phyloP scores from a whole-genome alignment of 1,139 yeast genomes.

The Pichia inconspicua region DNA sequence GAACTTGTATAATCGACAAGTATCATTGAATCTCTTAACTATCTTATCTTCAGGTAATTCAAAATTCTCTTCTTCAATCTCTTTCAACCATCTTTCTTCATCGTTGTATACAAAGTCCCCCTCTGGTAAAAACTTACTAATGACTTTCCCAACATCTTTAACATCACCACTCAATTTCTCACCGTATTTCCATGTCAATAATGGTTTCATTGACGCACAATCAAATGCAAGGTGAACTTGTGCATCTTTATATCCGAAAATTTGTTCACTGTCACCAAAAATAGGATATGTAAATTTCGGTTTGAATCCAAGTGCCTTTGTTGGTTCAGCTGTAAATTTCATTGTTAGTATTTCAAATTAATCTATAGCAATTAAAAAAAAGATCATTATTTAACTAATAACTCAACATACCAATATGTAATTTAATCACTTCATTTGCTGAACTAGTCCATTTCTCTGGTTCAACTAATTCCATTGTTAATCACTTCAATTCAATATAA shows the following conservation, averaged over 20 bases:
- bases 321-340: slow-evolving; percentile 38
- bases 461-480: slow-evolving; percentile 7
- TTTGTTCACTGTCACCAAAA: slow-evolving; percentile 83
- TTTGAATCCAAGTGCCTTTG: slow-evolving; percentile 50
- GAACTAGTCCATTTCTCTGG: slow-evolving; percentile 65
- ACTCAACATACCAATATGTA: slow-evolving; percentile 33
- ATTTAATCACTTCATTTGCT: slow-evolving; percentile 54
- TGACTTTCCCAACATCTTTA: slow-evolving; percentile 43
- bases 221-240: slow-evolving; percentile 51
- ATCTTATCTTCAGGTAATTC: slow-evolving; percentile 38
- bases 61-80: slow-evolving; percentile 41
- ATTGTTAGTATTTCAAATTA: neutral
- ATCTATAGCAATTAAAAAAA: neutral
- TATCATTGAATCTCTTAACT: slow-evolving; percentile 23
- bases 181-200: slow-evolving; percentile 47
- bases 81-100: slow-evolving; percentile 59
- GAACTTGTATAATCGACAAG: slow-evolving; percentile 31
- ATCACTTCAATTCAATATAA: neutral
- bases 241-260: slow-evolving; percentile 75
- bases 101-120: slow-evolving; percentile 50
- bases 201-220: slow-evolving; percentile 45
- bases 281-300: slow-evolving; percentile 89
- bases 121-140: slow-evolving; percentile 52
- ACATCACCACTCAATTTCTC: slow-evolving; percentile 44
- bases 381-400: neutral